Base-by-base conservation (phyloP, 2,329 filamentous ascomycete genomes). In the Colletotrichum aenigma region DNA sequence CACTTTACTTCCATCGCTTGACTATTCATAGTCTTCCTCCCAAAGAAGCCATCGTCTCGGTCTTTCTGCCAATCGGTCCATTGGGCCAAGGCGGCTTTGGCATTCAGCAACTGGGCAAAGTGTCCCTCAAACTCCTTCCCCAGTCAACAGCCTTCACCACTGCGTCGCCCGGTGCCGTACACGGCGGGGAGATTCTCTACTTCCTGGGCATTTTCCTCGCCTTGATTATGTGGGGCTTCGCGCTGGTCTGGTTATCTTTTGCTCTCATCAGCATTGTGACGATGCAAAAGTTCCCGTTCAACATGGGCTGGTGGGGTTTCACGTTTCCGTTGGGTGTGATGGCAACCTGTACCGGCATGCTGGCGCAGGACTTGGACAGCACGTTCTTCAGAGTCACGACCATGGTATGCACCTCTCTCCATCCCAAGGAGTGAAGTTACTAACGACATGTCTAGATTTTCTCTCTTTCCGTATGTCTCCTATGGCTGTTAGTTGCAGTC, bases 1-100 rank as follows among this genome's bases (percentile, higher is more conserved):
- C 91, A 13, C 89, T 95, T 48, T 95, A 95, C 83, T 94, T 94
- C 80, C 91, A 93, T 75, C 91, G 93, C 13, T 86, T 95, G 12
- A 91, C 91, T 6, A 82, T 94, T 4, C 90, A 94, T 82, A 91
- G 92, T 52, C 87, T 94, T 16, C 93, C 93, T 0, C 89, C 92
- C 2, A 87, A 90, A 65, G 93, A 94, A 80, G 90, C 92, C 71
- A 92, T 94, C 58, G 92, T 94, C 12, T 93, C 90, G 3, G 90
- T 91, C 8, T 93, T 94, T 78, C 84, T 95, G 0, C 93, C 93
- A 1, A 86, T 94, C 0, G 92, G 93, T 0, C 92, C 93, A 0
- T 83, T 94, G 1, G 93, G 93, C 0, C 91, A 93, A 81, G 93
- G 92, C 16, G 92, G 91, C 3, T 94, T 90, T 80, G 89, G 86